These are phyloP conservation scores for Yarrowia phangngaensis DNA, from an alignment of 805 yeast species.

Conservation along the genomic window DNA sequence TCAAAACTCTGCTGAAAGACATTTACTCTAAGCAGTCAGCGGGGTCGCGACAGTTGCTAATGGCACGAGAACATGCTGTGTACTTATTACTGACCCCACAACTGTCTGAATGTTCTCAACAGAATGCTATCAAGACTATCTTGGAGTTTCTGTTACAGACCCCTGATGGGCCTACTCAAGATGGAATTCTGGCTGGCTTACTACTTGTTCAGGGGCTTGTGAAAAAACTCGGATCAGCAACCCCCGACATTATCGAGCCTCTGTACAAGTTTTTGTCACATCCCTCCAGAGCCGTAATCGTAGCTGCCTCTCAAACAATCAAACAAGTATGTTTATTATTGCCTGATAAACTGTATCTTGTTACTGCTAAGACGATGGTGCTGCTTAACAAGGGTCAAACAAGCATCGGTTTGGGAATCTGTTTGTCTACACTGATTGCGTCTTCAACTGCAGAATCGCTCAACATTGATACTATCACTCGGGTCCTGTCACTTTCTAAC, in stretches of 20 bases:
- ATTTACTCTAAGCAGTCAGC: constrained; percentile 11
- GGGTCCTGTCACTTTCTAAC: constrained; percentile 37
- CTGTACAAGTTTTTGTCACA: constrained; percentile 24
- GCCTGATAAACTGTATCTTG: constrained; percentile 28
- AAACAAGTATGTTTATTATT: constrained; percentile 27
- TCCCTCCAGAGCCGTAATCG: constrained; percentile 28
- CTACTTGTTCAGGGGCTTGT: constrained; percentile 32
- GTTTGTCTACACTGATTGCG: constrained; percentile 35
- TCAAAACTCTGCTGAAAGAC: constrained; percentile 14
- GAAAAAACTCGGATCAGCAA: constrained; percentile 36
- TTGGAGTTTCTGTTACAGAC: constrained; percentile 29
- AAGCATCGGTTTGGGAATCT: constrained; percentile 36
- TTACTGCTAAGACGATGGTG: constrained; percentile 35
- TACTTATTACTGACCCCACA: constrained; percentile 5
- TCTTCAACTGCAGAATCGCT: constrained; percentile 33
- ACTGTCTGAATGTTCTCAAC: constrained; percentile 28
- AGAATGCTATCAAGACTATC: constrained; percentile 33
- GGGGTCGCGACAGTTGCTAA: constrained; percentile 4
- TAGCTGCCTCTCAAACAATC: constrained; percentile 29
- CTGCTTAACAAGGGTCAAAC: constrained; percentile 29
- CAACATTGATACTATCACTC: constrained; percentile 46
- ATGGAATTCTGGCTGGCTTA: constrained; percentile 22
- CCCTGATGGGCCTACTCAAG: constrained; percentile 5
- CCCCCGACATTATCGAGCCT: constrained; percentile 27
- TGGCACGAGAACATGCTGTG: constrained; percentile 6